Base-by-base conservation (phyloP, 2,329 filamentous ascomycete genomes). In the Scedosporium aurantiacum region DNA sequence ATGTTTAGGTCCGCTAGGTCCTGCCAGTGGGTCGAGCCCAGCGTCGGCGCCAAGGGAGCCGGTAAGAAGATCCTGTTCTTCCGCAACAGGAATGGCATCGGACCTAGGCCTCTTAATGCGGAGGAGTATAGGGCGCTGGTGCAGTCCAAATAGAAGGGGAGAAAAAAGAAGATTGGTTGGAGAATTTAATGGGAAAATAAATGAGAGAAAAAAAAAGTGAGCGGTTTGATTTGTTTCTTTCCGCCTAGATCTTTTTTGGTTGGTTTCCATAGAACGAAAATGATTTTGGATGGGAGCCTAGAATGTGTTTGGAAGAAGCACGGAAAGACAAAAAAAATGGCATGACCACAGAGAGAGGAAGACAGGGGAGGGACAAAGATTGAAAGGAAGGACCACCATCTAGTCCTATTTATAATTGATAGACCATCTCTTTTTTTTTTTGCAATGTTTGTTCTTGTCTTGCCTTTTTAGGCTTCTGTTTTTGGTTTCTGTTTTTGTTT, bases 11-110 rank as follows among this genome's bases (percentile, higher is more conserved):
- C 84, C 69, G 85, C 90, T 52, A 86, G 94, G 64, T 85, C 82
- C 85, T 99, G 94, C 83, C 91, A 97, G 75, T 99, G 91, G 90
- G 92, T 99, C 65, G 94, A 99, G 85, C 91, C 92, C 61, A 91
- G 85, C 70, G 88, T 85, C 68, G 90, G 85, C 60, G 89, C 91
- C 58, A 76, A 85, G 71, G 93, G 91, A 40, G 87, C 92, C 69
- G 87, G 86, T 72, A 88, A 91, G 79, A 86, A 88, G 64, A 87
- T 99, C 32, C 76, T 96, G 61, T 97, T 99, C 84, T 99, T 89
- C 88, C 86, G 93, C 71, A 99, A 99, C 82, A 82, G 82, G 69
- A 99, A 97, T 77, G 89, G 90, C 21, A 78, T 96, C 25, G 94
- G 94, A 66, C 76, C 85, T 37, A 71, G 71, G 65, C 74, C 74